These are phyloP conservation scores for Cryphonectria radicalis DNA, from an alignment of 2,329 filamentous ascomycete species.

Conservation along the genomic window DNA sequence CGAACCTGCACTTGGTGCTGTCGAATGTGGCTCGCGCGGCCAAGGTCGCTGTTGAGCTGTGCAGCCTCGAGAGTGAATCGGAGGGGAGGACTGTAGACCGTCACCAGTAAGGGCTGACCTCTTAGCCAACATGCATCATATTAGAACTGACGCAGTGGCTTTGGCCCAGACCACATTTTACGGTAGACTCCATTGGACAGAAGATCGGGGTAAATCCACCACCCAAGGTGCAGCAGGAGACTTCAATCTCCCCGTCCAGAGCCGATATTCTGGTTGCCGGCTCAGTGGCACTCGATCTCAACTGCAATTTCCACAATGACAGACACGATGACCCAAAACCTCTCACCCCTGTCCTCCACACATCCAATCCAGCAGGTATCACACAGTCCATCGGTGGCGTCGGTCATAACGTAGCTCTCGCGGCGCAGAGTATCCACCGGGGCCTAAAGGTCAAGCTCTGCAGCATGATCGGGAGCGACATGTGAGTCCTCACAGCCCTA, in stretches of 20 bases:
- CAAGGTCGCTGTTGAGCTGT: constrained; percentile 58
- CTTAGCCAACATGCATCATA: neutral
- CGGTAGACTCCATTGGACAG: neutral
- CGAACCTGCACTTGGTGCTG: constrained; percentile 69
- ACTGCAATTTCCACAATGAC: constrained; percentile 70
- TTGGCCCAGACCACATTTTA: constrained; percentile 14
- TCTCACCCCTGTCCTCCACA: constrained; percentile 62
- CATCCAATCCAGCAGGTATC: constrained; percentile 85
- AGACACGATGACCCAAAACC: constrained; percentile 34
- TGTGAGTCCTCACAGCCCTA: constrained; percentile 50
- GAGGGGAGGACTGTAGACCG: constrained; percentile 1
- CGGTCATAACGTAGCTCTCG: constrained; percentile 87
- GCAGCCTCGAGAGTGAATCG: constrained; percentile 44
- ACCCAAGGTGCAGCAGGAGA: neutral
- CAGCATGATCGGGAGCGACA: constrained; percentile 80
- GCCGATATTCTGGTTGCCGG: constrained; percentile 84
- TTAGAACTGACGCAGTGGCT: constrained; percentile 10
- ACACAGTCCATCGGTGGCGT: constrained; percentile 87
- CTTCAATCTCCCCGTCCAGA: constrained; percentile 28
- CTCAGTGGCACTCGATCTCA: constrained; percentile 85
- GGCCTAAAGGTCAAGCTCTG: constrained; percentile 69
- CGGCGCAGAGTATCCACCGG: constrained; percentile 71
- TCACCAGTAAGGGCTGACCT: constrained; percentile 26
- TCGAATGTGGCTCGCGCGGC: constrained; percentile 60
- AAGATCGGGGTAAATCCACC: constrained; percentile 6